Conservation (phyloP, 106 monocot species). For the Dioscorea alata region DNA sequence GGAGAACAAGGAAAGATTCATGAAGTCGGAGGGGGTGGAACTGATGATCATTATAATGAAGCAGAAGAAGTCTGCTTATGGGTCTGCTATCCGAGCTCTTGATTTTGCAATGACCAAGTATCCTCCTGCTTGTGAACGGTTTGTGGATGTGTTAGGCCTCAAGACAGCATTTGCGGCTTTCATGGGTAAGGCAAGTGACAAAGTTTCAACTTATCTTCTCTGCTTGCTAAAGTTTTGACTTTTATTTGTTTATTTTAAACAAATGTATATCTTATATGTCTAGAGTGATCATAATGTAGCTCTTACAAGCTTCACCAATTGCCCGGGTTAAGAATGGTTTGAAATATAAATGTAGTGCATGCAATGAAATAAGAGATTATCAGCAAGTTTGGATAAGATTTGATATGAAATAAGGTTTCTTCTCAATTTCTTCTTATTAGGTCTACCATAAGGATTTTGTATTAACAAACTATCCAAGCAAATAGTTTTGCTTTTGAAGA, state of each 20-base stretch:
- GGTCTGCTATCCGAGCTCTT: conserved; percentile 66
- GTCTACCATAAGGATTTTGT: too few relatives aligned
- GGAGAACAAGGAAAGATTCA: conserved; percentile 4
- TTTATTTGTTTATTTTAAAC: background rate
- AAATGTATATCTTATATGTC: background rate
- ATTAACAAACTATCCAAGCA: too few relatives aligned
- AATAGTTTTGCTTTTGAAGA: too few relatives aligned
- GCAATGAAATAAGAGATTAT: too few relatives aligned
- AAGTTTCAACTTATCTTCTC: background rate
- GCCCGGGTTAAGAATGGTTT: too few relatives aligned
- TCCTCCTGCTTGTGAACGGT: conserved; percentile 87
- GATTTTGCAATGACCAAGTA: conserved; percentile 99
- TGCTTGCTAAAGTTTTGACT: background rate
- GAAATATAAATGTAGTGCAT: too few relatives aligned
- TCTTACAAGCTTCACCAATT: too few relatives aligned
- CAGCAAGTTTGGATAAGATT: too few relatives aligned
- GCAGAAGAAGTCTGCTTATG: conserved; percentile 93
- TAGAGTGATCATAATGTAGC: too few relatives aligned
- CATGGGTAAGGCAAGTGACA: conserved; percentile 99
- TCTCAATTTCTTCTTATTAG: too few relatives aligned
- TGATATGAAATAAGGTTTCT: too few relatives aligned
- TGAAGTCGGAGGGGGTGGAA: conserved; percentile 76
- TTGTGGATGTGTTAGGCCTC: conserved; percentile 94
- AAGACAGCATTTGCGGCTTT: conserved; percentile 97
- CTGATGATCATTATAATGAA: conserved; percentile 99